Base-by-base conservation (phyloP, 176 grass and related monocot species). In the Carex scoparia region DNA sequence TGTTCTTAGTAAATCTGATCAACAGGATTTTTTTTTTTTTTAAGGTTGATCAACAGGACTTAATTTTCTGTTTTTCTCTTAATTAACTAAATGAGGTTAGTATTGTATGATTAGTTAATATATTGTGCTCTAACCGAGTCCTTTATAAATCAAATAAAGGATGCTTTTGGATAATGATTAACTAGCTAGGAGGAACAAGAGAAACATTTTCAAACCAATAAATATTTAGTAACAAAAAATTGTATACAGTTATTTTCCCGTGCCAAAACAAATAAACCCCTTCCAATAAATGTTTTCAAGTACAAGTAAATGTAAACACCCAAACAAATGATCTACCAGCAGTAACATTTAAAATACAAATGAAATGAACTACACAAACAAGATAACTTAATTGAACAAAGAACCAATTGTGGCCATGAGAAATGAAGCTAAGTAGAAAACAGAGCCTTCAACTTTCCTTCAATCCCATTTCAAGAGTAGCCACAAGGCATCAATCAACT, bases 221-320 rank as follows among this genome's bases (percentile, higher is more conserved):
- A 55, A 84, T 73, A 84, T 60, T 37, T 8, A 72, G 30, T 38
- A 84, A 30, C 0, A 33, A 10, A 32, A 62, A 54, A 71, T 38
- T 84, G 51, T 67, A 55, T 84, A 56, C 65, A 73, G 49, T 57
- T 77, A 77, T 77, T 81, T 27, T 64, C 79, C 79, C 65, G 79
- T 81, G 30, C 79, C 42, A 67, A 51, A 30, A 65, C 44, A 40
- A 65, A 11, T 83, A 33, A 46, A 54, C 18, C 14, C 61, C 31
- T 19, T 61, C 48, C 59, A 85, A 74, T 42, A 33, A 85, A 60
- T 3, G 46, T 70, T 63, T 32, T 60, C 32, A 73, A 42, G 14
- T 65, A 84, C 58, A 72, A 74, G 33, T 23, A 73, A 85, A 74
- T 73, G 33, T 57, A n/a, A 85, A 85, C 30, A 84, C 54, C 33